Conservation (phyloP, 139 green algal species). For the Chlamydomonas schloesseri region DNA sequence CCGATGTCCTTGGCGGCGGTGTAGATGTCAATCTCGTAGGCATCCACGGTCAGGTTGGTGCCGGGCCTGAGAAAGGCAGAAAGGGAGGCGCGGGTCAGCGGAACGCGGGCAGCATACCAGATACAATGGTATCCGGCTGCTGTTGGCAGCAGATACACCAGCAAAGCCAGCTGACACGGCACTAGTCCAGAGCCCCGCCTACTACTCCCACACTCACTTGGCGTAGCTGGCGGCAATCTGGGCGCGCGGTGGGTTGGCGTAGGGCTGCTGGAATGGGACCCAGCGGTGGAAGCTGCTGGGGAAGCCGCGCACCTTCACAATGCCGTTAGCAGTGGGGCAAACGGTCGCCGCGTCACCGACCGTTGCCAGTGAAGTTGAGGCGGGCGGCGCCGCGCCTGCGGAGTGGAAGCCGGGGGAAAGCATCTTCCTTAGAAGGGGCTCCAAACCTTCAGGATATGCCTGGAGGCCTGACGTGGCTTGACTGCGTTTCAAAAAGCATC, state of each 20-base stretch:
- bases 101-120: no score
- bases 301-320: neutral
- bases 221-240: neutral
- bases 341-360: no score
- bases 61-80: neutral
- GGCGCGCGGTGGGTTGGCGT: neutral
- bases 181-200: no score
- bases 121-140: no score
- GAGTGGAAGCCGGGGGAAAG: no score
- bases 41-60: neutral
- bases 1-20: neutral
- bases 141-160: no score
- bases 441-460: no score
- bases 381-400: no score
- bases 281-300: neutral
- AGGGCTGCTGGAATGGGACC: conserved; percentile 1
- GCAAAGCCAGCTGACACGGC: neutral
- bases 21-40: conserved; percentile 23
- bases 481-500: neutral
- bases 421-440: no score
- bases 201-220: neutral
- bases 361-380: no score
- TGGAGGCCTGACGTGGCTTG: no score
- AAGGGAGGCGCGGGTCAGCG: no score
- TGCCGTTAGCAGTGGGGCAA: neutral